Evolutionary conservation across 1,284 basidiomycete genomes (phyloP), one percentile per base, ranked within the genome.

Genomic region (Apiotrichum mycotoxinovorans): DNA sequence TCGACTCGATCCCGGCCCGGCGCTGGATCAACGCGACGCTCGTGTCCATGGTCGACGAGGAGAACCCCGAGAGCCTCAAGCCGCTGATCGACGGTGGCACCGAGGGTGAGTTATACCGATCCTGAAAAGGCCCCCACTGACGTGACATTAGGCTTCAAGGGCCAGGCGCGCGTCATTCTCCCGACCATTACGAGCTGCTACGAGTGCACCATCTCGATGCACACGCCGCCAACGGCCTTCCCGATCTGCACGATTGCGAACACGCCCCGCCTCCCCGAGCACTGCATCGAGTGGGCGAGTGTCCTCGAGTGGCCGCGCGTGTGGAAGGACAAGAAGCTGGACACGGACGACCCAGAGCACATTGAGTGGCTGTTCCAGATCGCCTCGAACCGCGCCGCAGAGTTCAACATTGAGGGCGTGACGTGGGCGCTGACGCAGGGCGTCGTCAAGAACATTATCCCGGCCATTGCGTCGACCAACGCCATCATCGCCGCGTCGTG

Each of bases 201-300:
- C 71, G 96, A 99, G 77, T 99, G 96, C 74, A 92, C 91, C 3
- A 85, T 99, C 50, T 94, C 98, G 73, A 96, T 98, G 90, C 84
- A 98, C 51, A 97, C 95, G 74, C 96, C 96, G 62, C 95, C 89
- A 8, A 98, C 93, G 37, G 88, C 88, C 7, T 99, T 94, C 74
- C 96, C 96, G 0, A 98, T 99, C 63, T 99, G 96, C 75, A 99
- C 96, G 1, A 98, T 99, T 63, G 96, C 96, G 56, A 98, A 98
- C 71, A 99, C 96, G 0, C 96, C 96, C 18, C 88, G 96, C 56
- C 81, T 98, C 33, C 96, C 96, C 3, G 96, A 99, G 74, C 96
- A 99, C 73, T 98, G 96, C 72, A 98, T 99, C 71, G 96, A 98
- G 78, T 99, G 96, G 95, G 96, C 96, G 0, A 94, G 90, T 47